These are phyloP conservation scores for Microdochium trichocladiopsis DNA, from an alignment of 2,329 filamentous ascomycete genomes.

Conservation along the genomic window DNA sequence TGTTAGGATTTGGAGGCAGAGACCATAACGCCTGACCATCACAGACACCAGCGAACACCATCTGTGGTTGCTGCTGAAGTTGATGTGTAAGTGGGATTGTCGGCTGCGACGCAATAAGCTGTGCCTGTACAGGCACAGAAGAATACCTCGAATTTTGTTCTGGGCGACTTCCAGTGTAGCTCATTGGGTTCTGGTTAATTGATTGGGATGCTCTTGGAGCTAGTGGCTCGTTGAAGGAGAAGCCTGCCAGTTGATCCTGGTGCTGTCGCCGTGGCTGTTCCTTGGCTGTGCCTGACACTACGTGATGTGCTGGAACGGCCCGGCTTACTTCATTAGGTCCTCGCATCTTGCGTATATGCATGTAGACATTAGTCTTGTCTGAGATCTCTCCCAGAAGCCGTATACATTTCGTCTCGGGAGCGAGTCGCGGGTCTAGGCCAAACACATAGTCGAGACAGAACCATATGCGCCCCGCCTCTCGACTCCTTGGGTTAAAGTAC, in stretches of 20 bases:
- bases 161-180: neutral
- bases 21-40: slow-evolving; percentile 41
- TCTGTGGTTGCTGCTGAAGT: slow-evolving; percentile 13
- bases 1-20: slow-evolving; percentile 26
- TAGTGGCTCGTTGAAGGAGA: neutral
- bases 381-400: slow-evolving; percentile 56
- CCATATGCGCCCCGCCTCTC: slow-evolving; percentile 62
- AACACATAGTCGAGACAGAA: slow-evolving; percentile 66
- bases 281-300: neutral
- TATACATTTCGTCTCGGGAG: slow-evolving; percentile 49
- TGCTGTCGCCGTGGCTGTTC: slow-evolving; percentile 1
- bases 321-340: slow-evolving; percentile 38
- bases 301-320: slow-evolving; percentile 4
- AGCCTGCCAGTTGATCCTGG: neutral
- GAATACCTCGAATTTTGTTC: slow-evolving; percentile 5
- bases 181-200: slow-evolving; percentile 3
- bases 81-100: neutral
- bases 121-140: neutral
- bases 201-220: neutral
- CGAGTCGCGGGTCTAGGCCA: slow-evolving; percentile 43
- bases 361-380: slow-evolving; percentile 52
- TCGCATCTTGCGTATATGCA: slow-evolving; percentile 49
- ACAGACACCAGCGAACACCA: slow-evolving; percentile 38
- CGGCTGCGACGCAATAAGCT: neutral
- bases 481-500: slow-evolving; percentile 48